A percentile compares a stretch with the other conserved stretches of the same genome.
These are phyloP conservation scores for Balansia obtecta DNA, from an alignment of 2,329 filamentous ascomycete genomes.

Conservation along the genomic window DNA sequence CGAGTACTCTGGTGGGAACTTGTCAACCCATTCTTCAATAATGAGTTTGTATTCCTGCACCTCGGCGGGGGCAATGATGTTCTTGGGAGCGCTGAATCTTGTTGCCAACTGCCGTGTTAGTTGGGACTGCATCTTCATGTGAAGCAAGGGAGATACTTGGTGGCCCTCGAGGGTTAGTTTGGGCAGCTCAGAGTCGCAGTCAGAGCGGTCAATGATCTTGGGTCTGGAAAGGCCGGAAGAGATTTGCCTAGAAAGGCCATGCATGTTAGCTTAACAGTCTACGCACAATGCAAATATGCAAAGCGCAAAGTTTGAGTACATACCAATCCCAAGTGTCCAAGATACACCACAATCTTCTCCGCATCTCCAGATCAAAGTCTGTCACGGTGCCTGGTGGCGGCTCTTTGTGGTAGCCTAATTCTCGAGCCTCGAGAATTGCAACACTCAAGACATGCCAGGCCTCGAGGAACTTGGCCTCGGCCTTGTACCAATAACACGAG, in stretches of 20 bases:
- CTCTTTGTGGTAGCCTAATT: constrained; percentile 17
- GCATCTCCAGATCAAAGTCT: constrained; percentile 20
- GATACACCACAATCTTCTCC: constrained; percentile 20
- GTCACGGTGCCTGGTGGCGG: constrained; percentile 10
- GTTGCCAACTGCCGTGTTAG: constrained; percentile 13
- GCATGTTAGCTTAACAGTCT: background rate
- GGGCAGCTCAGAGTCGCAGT: constrained; percentile 15
- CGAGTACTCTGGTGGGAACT: constrained; percentile 28
- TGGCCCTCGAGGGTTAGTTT: constrained; percentile 17
- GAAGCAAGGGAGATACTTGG: constrained; percentile 16
- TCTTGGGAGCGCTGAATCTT: constrained; percentile 15
- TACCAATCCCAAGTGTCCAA: constrained; percentile 23
- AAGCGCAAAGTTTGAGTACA: constrained; percentile 10
- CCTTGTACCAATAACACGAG: constrained; percentile 21
- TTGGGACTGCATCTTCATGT: constrained; percentile 19
- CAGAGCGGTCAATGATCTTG: constrained; percentile 18
- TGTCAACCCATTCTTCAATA: constrained; percentile 27
- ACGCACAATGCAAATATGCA: background rate
- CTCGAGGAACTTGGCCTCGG: constrained; percentile 19
- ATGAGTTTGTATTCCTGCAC: constrained; percentile 15
- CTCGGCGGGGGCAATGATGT: constrained; percentile 15
- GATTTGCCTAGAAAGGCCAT: constrained; percentile 16
- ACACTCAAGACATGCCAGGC: constrained; percentile 20
- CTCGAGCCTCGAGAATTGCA: constrained; percentile 18
- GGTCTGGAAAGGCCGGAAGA: constrained; percentile 19